Percentiles rank a stretch among this genome's conserved stretches.
phyloP scores from a whole-genome alignment of 2,329 filamentous ascomycete genomes.

The Triangularia verruculosa region DNA sequence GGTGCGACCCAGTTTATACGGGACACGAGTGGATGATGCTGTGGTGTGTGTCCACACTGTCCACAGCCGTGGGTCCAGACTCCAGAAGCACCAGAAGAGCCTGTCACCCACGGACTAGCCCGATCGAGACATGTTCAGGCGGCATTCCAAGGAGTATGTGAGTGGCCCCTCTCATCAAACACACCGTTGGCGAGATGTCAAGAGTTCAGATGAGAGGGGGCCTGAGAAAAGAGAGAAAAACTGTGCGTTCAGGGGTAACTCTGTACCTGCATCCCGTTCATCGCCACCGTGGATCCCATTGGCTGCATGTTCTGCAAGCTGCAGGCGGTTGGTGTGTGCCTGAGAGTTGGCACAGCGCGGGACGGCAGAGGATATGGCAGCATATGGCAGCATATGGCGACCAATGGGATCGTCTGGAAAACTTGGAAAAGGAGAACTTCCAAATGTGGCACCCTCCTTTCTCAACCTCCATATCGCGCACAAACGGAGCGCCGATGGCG shows the following conservation, averaged over 20 bases:
- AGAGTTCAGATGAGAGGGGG: slow-evolving; percentile 3
- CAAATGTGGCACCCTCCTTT: slow-evolving; percentile 5
- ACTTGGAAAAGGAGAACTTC: slow-evolving; percentile 6
- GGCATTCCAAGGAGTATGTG: neutral
- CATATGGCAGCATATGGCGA: slow-evolving; percentile 12
- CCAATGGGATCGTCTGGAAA: slow-evolving; percentile 13
- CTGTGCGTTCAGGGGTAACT: neutral
- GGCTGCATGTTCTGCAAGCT: slow-evolving; percentile 9
- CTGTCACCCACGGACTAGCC: neutral
- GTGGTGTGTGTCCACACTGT: neutral
- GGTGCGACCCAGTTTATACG: slow-evolving; percentile 9
- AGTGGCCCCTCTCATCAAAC: neutral
- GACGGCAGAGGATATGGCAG: slow-evolving; percentile 7
- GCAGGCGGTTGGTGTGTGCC: slow-evolving; percentile 7
- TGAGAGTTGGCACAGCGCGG: neutral
- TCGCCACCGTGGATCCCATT: slow-evolving; percentile 6
- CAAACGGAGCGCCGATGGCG: neutral
- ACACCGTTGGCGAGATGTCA: neutral
- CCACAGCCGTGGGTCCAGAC: neutral
- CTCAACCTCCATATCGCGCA: neutral
- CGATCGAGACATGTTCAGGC: neutral
- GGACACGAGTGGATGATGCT: neutral
- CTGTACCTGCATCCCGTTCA: slow-evolving; percentile 9
- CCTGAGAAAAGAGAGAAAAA: neutral
- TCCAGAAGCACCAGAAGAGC: neutral